These are phyloP conservation scores for Lipomyces chichibuensis DNA, from an alignment of 805 yeast species.

Conservation along the genomic window DNA sequence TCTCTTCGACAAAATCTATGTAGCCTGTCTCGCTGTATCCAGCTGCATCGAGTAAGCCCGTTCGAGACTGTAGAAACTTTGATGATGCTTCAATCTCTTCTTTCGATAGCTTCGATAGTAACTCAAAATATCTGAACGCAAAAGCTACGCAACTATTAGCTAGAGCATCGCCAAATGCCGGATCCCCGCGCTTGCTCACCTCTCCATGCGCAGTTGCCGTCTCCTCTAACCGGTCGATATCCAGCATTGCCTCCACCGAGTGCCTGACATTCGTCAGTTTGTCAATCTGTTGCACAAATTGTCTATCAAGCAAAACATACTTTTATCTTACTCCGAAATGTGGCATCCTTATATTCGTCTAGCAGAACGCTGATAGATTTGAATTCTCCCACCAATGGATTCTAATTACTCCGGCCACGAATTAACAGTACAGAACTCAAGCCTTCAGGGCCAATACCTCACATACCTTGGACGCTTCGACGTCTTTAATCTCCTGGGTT, in stretches of 20 bases:
- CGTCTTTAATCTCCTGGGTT: slow-evolving; percentile 35
- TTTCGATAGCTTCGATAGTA: slow-evolving; percentile 5
- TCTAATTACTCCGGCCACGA: slow-evolving; percentile 10
- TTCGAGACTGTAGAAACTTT: slow-evolving; percentile 9
- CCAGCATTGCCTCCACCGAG: slow-evolving; percentile 23
- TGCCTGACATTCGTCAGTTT: slow-evolving; percentile 11
- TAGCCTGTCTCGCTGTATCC: slow-evolving; percentile 36
- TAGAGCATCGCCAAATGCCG: neutral
- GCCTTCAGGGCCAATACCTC: neutral
- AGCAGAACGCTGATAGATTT: slow-evolving; percentile 22
- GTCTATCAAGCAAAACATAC: slow-evolving; percentile 4
- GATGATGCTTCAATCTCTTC: slow-evolving; percentile 14
- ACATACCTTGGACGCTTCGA: slow-evolving; percentile 32
- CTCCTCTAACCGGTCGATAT: slow-evolving; percentile 37
- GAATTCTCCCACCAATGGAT: slow-evolving; percentile 31
- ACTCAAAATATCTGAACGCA: slow-evolving; percentile 33
- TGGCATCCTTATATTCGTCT: slow-evolving; percentile 30
- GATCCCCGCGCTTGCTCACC: slow-evolving; percentile 14
- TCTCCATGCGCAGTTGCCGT: slow-evolving; percentile 39
- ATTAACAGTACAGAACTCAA: too few species aligned
- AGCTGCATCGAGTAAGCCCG: slow-evolving; percentile 28
- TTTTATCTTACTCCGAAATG: slow-evolving; percentile 30
- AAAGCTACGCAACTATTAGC: slow-evolving; percentile 25
- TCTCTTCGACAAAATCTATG: slow-evolving; percentile 34
- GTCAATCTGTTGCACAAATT: neutral